phyloP scores from a whole-genome alignment of 2,329 filamentous ascomycete genomes.

The Colletotrichum tabaci region DNA sequence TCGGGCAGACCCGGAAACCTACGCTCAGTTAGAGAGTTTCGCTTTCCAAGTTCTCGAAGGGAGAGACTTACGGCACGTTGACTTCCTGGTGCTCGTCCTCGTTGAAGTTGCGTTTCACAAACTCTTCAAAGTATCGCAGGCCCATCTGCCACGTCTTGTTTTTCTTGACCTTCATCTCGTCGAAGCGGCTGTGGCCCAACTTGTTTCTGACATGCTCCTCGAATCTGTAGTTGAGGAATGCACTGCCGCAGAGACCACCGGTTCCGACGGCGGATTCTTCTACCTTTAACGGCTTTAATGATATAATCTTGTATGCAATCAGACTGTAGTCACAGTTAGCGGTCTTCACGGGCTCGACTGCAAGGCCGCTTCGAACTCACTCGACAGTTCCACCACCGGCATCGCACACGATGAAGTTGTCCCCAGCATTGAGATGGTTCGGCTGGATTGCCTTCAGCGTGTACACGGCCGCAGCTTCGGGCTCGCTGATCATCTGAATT shows the following conservation, averaged over 20 bases:
- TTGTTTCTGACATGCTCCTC: constrained; percentile 81
- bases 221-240: constrained; percentile 85
- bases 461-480: constrained; percentile 84
- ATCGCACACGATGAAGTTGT: constrained; percentile 76
- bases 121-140: constrained; percentile 85
- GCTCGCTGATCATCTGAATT: constrained; percentile 85
- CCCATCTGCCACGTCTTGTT: constrained; percentile 86
- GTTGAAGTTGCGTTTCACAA: constrained; percentile 87
- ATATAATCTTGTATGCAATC: constrained; percentile 86
- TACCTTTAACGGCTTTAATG: constrained; percentile 78
- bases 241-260: constrained; percentile 82
- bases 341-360: background rate
- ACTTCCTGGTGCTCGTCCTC: constrained; percentile 84
- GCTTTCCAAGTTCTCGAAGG: background rate
- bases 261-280: constrained; percentile 87
- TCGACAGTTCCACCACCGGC: constrained; percentile 78
- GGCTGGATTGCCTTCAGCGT: constrained; percentile 85
- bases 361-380: constrained; percentile 55
- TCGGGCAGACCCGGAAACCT: constrained; percentile 82
- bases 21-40: background rate
- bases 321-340: constrained; percentile 60
- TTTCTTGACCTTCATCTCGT: constrained; percentile 84
- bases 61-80: constrained; percentile 75
- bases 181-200: constrained; percentile 77
- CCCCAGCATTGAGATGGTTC: constrained; percentile 78